These are phyloP conservation scores for Diaporthe vaccinii DNA, from an alignment of 2,329 filamentous ascomycete species.

Conservation along the genomic window DNA sequence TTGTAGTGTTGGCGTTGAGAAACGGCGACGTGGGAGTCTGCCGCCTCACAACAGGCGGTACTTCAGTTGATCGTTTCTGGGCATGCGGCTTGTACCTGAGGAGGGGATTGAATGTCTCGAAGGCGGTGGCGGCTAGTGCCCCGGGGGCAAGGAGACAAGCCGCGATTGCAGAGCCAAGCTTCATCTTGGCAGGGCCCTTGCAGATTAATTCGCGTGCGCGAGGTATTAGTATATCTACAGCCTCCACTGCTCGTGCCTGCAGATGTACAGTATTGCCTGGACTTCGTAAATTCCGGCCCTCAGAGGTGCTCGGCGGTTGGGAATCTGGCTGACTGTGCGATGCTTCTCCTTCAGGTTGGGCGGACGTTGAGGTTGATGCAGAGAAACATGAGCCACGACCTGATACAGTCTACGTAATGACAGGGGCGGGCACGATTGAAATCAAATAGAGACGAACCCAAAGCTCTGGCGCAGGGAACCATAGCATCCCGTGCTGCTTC, in stretches of 20 bases:
- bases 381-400: not conserved
- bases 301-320: not conserved
- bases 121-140: constrained; percentile 21
- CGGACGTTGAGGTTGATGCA: not conserved
- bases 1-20: constrained; percentile 46
- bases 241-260: not conserved
- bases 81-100: constrained; percentile 4
- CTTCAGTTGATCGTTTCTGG: not conserved
- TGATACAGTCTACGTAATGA: not conserved
- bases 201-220: not conserved
- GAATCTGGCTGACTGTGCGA: not conserved
- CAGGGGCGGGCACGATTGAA: not conserved
- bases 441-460: constrained; percentile 30
- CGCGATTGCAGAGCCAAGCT: not conserved
- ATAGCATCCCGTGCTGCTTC: constrained; percentile 6
- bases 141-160: constrained; percentile 10
- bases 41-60: constrained; percentile 18
- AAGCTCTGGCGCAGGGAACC: constrained; percentile 19
- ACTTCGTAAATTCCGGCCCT: not conserved
- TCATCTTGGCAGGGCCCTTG: constrained; percentile 29
- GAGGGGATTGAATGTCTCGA: constrained; percentile 35
- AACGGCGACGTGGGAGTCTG: constrained; percentile 40
- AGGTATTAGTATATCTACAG: not conserved
- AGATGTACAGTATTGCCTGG: not conserved
- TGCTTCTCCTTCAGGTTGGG: not conserved